Evolutionary conservation across 2,329 filamentous ascomycete species (phyloP).

Genomic region (Emergomyces orientalis): DNA sequence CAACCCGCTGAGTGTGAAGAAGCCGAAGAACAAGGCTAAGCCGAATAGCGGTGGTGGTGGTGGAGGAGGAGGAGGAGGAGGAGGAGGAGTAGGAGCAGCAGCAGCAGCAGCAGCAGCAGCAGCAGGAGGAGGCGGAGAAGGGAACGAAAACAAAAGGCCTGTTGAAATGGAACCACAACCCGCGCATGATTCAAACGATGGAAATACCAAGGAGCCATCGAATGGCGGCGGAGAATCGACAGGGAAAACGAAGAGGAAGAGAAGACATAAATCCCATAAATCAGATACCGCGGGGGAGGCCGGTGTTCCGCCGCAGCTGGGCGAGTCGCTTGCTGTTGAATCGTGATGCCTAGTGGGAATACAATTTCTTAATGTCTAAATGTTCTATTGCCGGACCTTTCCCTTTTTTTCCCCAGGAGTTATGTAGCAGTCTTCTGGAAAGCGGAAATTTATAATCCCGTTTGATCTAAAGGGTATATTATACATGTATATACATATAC

Average conservation of each 20-base stretch:
- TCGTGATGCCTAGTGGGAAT: slow-evolving; percentile 6
- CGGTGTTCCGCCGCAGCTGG: background rate
- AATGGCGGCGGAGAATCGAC: slow-evolving; percentile 6
- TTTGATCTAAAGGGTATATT: background rate
- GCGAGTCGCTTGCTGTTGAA: slow-evolving; percentile 9
- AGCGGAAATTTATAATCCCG: background rate
- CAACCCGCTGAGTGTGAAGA: slow-evolving; percentile 42
- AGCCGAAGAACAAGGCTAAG: slow-evolving; percentile 32
- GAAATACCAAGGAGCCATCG: background rate
- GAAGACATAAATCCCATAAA: slow-evolving; percentile 15
- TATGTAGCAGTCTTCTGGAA: background rate
- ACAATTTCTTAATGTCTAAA: background rate
- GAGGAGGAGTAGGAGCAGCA: too few species aligned
- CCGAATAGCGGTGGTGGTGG: slow-evolving; percentile 14
- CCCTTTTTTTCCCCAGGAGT: background rate
- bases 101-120: too few species aligned
- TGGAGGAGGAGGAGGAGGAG: too few species aligned
- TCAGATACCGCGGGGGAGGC: slow-evolving; percentile 5
- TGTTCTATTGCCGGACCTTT: background rate
- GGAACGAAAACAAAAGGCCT: slow-evolving; percentile 11
- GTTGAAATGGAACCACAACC: slow-evolving; percentile 4
- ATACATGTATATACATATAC: background rate
- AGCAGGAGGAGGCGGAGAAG: too few species aligned
- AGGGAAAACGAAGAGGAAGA: slow-evolving; percentile 18
- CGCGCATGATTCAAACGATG: background rate